Conservation (phyloP, 371 early-diverging fungal genomes). For the Quaeritorhiza haematococci region DNA sequence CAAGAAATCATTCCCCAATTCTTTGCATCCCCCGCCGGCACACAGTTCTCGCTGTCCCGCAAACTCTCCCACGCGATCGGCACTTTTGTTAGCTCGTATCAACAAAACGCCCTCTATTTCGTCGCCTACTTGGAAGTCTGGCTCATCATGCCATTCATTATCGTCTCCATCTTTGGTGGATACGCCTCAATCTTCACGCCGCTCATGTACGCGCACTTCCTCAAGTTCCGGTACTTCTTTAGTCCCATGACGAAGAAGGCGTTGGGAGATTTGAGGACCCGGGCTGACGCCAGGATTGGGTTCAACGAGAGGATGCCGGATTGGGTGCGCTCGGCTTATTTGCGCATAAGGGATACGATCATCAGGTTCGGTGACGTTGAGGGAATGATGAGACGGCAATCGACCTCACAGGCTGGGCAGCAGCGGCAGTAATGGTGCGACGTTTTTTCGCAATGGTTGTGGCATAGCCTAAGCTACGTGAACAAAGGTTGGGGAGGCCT, state of each 20-base stretch:
- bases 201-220: constrained; percentile 74
- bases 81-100: constrained; percentile 62
- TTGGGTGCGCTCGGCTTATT: constrained; percentile 13
- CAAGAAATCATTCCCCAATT: constrained; percentile 67
- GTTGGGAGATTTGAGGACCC: constrained; percentile 20
- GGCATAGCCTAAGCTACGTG: background rate
- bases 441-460: background rate
- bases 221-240: constrained; percentile 70
- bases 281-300: constrained; percentile 13
- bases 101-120: constrained; percentile 62
- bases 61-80: constrained; percentile 38
- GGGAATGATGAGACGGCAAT: background rate
- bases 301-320: constrained; percentile 14
- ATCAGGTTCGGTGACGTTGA: constrained; percentile 11
- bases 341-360: constrained; percentile 15
- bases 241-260: constrained; percentile 30
- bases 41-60: constrained; percentile 17
- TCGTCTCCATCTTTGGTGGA: constrained; percentile 52
- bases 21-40: constrained; percentile 53
- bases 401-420: background rate
- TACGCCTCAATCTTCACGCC: constrained; percentile 67
- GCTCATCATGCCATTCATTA: constrained; percentile 64
- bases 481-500: background rate
- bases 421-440: background rate
- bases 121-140: constrained; percentile 78